Evolutionary conservation across 2,329 filamentous ascomycete species (phyloP).

Genomic region (Aschersonia sp.): DNA sequence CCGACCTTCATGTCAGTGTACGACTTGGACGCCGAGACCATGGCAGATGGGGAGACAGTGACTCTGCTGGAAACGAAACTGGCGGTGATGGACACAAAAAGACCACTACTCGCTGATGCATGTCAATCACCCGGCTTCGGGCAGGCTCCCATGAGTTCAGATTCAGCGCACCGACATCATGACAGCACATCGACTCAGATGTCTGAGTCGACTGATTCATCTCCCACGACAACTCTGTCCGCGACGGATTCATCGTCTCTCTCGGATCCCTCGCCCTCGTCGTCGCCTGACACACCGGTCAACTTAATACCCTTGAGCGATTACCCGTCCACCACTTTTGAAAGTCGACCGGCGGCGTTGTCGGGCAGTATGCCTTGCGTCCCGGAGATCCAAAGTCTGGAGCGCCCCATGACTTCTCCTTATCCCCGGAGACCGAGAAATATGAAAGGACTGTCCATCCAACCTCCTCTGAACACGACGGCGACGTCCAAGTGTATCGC

Average conservation of each 20-base stretch:
- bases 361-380: slow-evolving; percentile 21
- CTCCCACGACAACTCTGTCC: slow-evolving; percentile 84
- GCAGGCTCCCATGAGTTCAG: slow-evolving; percentile 25
- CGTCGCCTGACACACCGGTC: slow-evolving; percentile 80
- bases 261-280: slow-evolving; percentile 80
- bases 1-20: slow-evolving; percentile 66
- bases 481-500: slow-evolving; percentile 33
- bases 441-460: slow-evolving; percentile 71
- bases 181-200: slow-evolving; percentile 66
- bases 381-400: slow-evolving; percentile 25
- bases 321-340: slow-evolving; percentile 48
- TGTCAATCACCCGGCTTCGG: slow-evolving; percentile 21
- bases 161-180: slow-evolving; percentile 51
- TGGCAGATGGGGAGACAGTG: slow-evolving; percentile 37
- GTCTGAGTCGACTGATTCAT: slow-evolving; percentile 82
- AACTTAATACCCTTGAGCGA: slow-evolving; percentile 57
- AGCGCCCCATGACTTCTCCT: slow-evolving; percentile 51
- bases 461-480: slow-evolving; percentile 38
- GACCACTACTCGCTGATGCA: slow-evolving; percentile 21
- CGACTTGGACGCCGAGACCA: slow-evolving; percentile 44
- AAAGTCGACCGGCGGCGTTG: slow-evolving; percentile 18
- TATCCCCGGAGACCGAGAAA: slow-evolving; percentile 62
- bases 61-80: slow-evolving; percentile 39
- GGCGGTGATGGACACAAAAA: slow-evolving; percentile 29
- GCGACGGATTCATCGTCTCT: slow-evolving; percentile 84